Evolutionary conservation across 768 basidiomycete species (phyloP).

Genomic region (Tephrocybe sp.): DNA sequence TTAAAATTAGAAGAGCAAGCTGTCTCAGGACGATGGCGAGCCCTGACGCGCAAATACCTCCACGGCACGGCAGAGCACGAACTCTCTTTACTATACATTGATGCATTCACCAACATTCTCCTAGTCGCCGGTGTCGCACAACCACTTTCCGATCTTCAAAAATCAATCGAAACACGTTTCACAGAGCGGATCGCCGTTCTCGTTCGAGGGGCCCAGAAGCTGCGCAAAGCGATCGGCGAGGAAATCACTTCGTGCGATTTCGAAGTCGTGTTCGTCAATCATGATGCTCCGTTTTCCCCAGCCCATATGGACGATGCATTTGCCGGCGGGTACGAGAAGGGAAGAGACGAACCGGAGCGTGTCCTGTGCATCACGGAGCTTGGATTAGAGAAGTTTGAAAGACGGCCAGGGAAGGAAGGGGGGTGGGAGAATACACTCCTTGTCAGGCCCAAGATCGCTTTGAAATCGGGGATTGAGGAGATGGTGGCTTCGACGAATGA

Average conservation of each 20-base stretch:
- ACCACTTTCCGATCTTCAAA: constrained; percentile 30
- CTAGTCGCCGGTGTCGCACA: constrained; percentile 34
- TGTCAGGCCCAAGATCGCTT: constrained; percentile 55
- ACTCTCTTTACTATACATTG: constrained; percentile 34
- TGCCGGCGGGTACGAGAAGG: constrained; percentile 18
- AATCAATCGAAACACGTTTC: constrained; percentile 43
- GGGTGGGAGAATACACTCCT: constrained; percentile 50
- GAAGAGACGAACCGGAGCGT: constrained; percentile 22
- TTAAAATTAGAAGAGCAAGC: constrained; percentile 42
- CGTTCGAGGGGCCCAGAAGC: constrained; percentile 42
- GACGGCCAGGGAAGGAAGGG: constrained; percentile 36
- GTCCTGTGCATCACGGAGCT: constrained; percentile 61
- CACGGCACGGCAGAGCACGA: constrained; percentile 24
- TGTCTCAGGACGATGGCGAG: constrained; percentile 44
- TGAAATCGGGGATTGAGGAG: constrained; percentile 41
- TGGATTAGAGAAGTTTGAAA: constrained; percentile 44
- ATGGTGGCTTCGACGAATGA: constrained; percentile 22
- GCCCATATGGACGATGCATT: constrained; percentile 48
- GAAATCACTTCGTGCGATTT: constrained; percentile 58
- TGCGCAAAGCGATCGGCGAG: constrained; percentile 61
- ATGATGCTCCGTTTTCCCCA: constrained; percentile 40
- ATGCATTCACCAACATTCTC: constrained; percentile 42
- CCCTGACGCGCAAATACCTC: constrained; percentile 33
- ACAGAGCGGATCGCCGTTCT: constrained; percentile 40
- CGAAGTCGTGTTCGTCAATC: constrained; percentile 45